phyloP scores from a whole-genome alignment of 2,329 filamentous ascomycete genomes.

The Hypoxylon sp. region DNA sequence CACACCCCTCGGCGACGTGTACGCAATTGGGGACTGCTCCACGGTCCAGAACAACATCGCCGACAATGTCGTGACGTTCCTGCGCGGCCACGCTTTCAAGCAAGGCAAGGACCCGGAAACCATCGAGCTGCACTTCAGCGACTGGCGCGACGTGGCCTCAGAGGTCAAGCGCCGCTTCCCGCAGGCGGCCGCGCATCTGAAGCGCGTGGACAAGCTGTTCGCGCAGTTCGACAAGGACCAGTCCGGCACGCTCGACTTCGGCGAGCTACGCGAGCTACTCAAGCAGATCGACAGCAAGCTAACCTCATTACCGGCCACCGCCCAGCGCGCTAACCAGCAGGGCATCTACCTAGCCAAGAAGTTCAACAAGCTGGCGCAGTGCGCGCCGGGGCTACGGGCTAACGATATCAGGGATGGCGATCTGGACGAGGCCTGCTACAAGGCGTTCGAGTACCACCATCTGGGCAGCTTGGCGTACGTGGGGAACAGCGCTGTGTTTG shows the following conservation, averaged over 20 bases:
- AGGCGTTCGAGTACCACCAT: constrained; percentile 94
- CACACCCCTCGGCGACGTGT: constrained; percentile 92
- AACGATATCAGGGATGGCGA: constrained; percentile 92
- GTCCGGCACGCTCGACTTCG: constrained; percentile 92
- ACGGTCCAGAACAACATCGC: constrained; percentile 98
- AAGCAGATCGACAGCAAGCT: constrained; percentile 95
- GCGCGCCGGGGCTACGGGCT: constrained; percentile 78
- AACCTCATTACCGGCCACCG: constrained; percentile 93
- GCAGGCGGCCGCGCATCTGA: constrained; percentile 88
- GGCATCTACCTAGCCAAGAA: constrained; percentile 93
- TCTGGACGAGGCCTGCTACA: constrained; percentile 91
- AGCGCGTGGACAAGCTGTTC: constrained; percentile 91
- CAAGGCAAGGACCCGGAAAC: constrained; percentile 90
- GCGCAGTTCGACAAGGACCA: constrained; percentile 93
- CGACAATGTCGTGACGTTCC: constrained; percentile 89
- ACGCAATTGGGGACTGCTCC: constrained; percentile 94
- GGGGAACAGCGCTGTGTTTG: constrained; percentile 96
- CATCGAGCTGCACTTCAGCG: constrained; percentile 86
- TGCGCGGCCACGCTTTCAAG: constrained; percentile 91
- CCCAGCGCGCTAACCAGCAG: constrained; percentile 96
- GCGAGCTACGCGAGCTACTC: constrained; percentile 89
- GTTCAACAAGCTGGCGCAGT: constrained; percentile 89
- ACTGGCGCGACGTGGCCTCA: constrained; percentile 88
- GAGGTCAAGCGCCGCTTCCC: constrained; percentile 92
- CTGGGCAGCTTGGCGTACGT: constrained; percentile 94